phyloP scores from a whole-genome alignment of 495 filamentous ascomycete species.

The Podospora pseudocomata region DNA sequence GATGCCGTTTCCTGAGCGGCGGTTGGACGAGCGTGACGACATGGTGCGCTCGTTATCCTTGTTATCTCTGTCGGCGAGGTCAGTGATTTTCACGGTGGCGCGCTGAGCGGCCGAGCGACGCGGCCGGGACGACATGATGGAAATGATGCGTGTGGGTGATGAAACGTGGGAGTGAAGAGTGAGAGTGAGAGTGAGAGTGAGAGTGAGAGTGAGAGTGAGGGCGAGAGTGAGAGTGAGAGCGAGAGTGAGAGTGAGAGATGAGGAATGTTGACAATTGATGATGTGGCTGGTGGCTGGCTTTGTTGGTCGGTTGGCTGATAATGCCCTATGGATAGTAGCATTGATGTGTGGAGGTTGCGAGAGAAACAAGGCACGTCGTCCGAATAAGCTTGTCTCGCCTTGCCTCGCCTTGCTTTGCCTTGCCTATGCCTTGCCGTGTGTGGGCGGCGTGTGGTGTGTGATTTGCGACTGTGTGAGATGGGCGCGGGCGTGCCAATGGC shows the following conservation, averaged over 20 bases:
- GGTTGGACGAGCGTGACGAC: constrained; percentile 43
- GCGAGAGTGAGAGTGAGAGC: background rate
- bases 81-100: constrained; percentile 48
- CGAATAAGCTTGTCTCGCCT: constrained; percentile 22
- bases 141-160: background rate
- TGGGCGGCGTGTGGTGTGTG: constrained; percentile 4
- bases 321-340: background rate
- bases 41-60: constrained; percentile 40
- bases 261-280: background rate
- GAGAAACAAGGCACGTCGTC: constrained; percentile 16
- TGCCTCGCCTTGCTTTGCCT: constrained; percentile 18
- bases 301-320: constrained; percentile 2
- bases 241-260: background rate
- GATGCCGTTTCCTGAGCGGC: constrained; percentile 43
- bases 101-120: constrained; percentile 48
- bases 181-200: background rate
- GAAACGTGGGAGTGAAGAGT: background rate
- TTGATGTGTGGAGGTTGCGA: background rate
- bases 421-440: constrained; percentile 14
- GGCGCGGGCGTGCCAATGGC: constrained; percentile 19
- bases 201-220: background rate
- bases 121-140: constrained; percentile 41
- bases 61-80: constrained; percentile 50
- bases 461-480: constrained; percentile 6
- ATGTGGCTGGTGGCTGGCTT: constrained; percentile 6